phyloP scores from a whole-genome alignment of 108 stramenopile species.

The Seminavis robusta region DNA sequence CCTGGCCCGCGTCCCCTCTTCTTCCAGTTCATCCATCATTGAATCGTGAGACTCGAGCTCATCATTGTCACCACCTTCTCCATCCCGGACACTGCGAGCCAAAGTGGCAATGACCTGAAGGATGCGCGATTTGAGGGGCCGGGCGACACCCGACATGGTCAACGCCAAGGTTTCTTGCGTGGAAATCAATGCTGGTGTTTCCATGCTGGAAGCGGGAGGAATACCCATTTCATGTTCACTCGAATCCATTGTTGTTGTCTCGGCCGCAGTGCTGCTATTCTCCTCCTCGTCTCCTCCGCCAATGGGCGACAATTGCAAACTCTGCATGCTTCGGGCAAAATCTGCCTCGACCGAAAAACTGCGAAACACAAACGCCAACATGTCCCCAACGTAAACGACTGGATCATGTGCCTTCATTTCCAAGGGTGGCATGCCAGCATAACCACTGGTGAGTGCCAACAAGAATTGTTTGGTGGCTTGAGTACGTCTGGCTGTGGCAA shows the following conservation, averaged over 20 bases:
- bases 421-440: constrained; percentile 68
- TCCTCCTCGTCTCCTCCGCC: constrained; percentile 17
- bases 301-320: constrained; percentile 7
- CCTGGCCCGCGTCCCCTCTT: constrained; percentile 48
- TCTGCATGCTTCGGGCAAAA: constrained; percentile 55
- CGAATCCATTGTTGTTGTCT: not conserved
- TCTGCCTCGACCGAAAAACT: constrained; percentile 78
- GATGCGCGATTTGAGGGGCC: constrained; percentile 80
- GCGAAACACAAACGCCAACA: constrained; percentile 84
- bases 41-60: constrained; percentile 32
- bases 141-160: constrained; percentile 75
- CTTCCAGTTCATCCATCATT: constrained; percentile 68
- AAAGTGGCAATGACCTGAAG: constrained; percentile 65
- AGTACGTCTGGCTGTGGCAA: constrained; percentile 56
- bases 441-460: constrained; percentile 74
- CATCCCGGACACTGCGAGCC: constrained; percentile 42
- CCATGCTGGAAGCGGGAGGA: constrained; percentile 22
- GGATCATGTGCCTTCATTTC: constrained; percentile 88
- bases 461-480: constrained; percentile 80
- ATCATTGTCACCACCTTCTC: constrained; percentile 23
- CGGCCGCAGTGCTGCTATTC: not conserved
- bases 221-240: too few relatives aligned
- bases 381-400: constrained; percentile 80
- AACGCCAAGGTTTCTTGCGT: constrained; percentile 55
- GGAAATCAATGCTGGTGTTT: constrained; percentile 51